These are phyloP conservation scores for Ceraceosorus bombacis DNA, from an alignment of 1,284 basidiomycete species.

Conservation along the genomic window DNA sequence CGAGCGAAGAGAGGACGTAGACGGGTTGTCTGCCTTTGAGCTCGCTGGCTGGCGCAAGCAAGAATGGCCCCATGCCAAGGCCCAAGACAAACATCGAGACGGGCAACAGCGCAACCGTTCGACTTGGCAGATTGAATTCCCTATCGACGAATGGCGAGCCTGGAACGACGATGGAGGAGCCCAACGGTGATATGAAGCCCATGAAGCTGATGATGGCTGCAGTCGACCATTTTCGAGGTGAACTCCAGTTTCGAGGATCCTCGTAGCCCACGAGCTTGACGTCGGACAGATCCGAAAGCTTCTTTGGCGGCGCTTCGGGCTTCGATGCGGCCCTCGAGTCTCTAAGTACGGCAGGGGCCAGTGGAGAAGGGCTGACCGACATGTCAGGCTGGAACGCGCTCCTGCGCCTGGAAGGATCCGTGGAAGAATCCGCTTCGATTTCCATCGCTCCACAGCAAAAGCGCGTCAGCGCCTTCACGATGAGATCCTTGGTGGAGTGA, in stretches of 20 bases:
- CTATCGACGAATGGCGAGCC: slow-evolving; percentile 23
- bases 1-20: slow-evolving; percentile 40
- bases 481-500: no score
- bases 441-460: no score
- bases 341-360: no score
- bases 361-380: no score
- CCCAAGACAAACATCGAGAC: slow-evolving; percentile 35
- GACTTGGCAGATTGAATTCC: slow-evolving; percentile 19
- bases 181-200: slow-evolving; percentile 42
- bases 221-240: slow-evolving; percentile 26
- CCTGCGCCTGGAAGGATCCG: no score
- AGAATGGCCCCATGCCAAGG: slow-evolving; percentile 50
- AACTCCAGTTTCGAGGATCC: slow-evolving; percentile 18
- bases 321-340: no score
- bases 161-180: slow-evolving; percentile 36
- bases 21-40: slow-evolving; percentile 51
- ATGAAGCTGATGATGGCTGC: slow-evolving; percentile 37
- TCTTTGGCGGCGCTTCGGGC: no score
- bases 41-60: slow-evolving; percentile 52
- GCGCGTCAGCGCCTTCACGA: no score
- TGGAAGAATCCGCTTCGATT: no score
- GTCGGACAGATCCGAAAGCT: neutral
- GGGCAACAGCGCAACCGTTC: slow-evolving; percentile 26
- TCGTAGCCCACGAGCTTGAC: slow-evolving; percentile 15
- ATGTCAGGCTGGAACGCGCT: no score